Evolutionary conservation across 768 basidiomycete species (phyloP), one percentile per base, ranked within the genome.

Genomic region (Myochromella boudieri): DNA sequence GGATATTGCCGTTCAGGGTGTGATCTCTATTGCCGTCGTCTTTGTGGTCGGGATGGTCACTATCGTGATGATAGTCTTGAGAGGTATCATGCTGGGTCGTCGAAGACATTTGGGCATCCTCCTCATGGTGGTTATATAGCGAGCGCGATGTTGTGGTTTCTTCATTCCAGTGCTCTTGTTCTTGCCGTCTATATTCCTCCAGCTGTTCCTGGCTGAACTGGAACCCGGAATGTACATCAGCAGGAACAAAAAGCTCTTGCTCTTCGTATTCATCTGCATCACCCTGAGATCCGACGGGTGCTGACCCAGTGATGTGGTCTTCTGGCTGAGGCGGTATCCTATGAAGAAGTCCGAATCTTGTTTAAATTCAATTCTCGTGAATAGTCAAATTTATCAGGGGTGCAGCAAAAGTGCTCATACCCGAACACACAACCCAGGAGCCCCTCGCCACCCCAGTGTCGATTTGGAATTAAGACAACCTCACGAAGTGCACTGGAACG

Each of bases 371-470:
- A 43, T 26, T 37, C 21, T 37, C 39, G 32, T 40, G 26, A 48
- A 17, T 49, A n/a, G 32, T 54, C 25, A 48, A 38, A 27, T 37
- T 51, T 18, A 42, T 32, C 25, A 29, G 43, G 38, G 32, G 44
- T 22, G 34, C 42, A 21, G 24, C 12, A 32, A 25, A 29, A 31
- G 28, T 26, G 46, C 37, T 1, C 85, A 48, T 63, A 95, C 86
- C 95, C 95, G 37, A 98, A 97, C 22, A 97, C 87, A 58, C 95
- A 97, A 32, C 95, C 95, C 10, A 98, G 73, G 21, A 98, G 74
- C 0, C 95, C 95, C 62, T 95, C 95, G 5, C 95, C 95, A 36
- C 95, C 95, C 95, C 95, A 97, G 55, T 95, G 91, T 38, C 94
- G 78, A 65, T 97, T 97, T 8, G 97, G 95, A 41, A 97, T 91